Evolutionary conservation across 2,329 filamentous ascomycete genomes (phyloP).

Genomic region (Teratosphaeria destructans): DNA sequence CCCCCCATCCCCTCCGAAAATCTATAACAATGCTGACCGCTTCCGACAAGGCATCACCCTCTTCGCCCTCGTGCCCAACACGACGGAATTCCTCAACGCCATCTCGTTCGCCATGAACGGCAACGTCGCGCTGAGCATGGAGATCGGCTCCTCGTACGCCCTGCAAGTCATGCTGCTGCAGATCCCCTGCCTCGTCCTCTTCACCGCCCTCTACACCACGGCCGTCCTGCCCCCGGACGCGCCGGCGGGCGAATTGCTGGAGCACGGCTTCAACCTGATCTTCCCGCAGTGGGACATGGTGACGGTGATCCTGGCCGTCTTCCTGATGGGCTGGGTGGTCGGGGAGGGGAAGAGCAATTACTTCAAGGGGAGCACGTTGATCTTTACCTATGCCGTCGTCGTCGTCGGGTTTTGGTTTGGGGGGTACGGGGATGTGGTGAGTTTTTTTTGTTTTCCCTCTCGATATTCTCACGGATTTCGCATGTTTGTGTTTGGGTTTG

Average conservation of each 20-base stretch:
- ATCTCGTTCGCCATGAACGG: conserved; percentile 99
- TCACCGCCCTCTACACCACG: conserved; percentile 63
- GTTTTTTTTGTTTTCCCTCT: conserved; percentile 4
- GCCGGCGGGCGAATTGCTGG: conserved; percentile 25
- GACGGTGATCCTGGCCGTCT: conserved; percentile 89
- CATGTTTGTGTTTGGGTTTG: neutral
- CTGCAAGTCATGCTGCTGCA: conserved; percentile 92
- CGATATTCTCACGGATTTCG: neutral
- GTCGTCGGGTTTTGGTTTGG: conserved; percentile 86
- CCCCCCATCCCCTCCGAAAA: neutral
- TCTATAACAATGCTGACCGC: neutral
- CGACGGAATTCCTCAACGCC: conserved; percentile 96
- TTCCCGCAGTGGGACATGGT: conserved; percentile 99
- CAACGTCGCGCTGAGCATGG: conserved; percentile 97
- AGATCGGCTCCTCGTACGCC: conserved; percentile 94
- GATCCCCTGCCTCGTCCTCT: conserved; percentile 84
- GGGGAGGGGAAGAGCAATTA: conserved; percentile 99
- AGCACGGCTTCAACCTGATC: conserved; percentile 70
- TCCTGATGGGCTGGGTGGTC: conserved; percentile 94
- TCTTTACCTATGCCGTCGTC: conserved; percentile 87
- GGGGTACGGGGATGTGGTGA: conserved; percentile 45
- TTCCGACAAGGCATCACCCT: conserved; percentile 59
- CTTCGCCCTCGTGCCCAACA: conserved; percentile 94
- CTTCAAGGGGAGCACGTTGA: conserved; percentile 94
- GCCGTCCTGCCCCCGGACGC: conserved; percentile 43